A percentile compares a stretch with the other conserved stretches of the same genome.
Conservation (phyloP, 257 asterid genomes). For the Jaltomata sinuosa region DNA sequence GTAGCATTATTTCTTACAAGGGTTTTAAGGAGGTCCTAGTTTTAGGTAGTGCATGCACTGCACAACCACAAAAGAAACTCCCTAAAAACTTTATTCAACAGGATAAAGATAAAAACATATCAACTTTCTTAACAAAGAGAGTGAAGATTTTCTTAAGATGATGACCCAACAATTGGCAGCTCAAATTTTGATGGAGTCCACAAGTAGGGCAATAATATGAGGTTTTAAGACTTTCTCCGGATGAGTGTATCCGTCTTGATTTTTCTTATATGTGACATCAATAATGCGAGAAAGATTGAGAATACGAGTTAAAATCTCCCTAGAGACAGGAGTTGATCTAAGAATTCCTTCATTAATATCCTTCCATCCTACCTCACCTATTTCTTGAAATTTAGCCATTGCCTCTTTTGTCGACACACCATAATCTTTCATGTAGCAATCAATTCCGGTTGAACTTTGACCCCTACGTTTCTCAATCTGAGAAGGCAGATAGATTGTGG, state of each 20-base stretch:
- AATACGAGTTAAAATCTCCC: conserved; percentile 8
- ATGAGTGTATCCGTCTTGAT: conserved; percentile 32
- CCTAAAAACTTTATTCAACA: too few relatives aligned
- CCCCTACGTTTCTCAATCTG: conserved; percentile 45
- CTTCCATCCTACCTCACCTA: conserved; percentile 41
- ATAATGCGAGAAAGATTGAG: conserved; percentile 22
- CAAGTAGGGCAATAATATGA: conserved; percentile 11
- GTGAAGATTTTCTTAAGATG: too few relatives aligned
- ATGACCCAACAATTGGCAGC: neutral
- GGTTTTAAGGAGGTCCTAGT: too few relatives aligned
- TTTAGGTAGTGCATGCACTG: too few relatives aligned
- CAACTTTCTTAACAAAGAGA: too few relatives aligned
- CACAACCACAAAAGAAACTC: too few relatives aligned
- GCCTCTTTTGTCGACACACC: conserved; percentile 29
- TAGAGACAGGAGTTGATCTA: conserved; percentile 1
- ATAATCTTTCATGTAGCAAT: conserved; percentile 36
- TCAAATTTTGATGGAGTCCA: neutral
- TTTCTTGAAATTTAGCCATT: conserved; percentile 10
- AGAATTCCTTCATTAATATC: conserved; percentile 32
- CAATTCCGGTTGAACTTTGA: conserved; percentile 32
- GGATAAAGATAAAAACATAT: too few relatives aligned
- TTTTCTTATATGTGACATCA: conserved; percentile 24
- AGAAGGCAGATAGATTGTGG: neutral
- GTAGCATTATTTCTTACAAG: too few relatives aligned
- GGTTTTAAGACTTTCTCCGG: conserved; percentile 12